phyloP scores from a whole-genome alignment of 441 rosid species.

The Gossypium armourianum region DNA sequence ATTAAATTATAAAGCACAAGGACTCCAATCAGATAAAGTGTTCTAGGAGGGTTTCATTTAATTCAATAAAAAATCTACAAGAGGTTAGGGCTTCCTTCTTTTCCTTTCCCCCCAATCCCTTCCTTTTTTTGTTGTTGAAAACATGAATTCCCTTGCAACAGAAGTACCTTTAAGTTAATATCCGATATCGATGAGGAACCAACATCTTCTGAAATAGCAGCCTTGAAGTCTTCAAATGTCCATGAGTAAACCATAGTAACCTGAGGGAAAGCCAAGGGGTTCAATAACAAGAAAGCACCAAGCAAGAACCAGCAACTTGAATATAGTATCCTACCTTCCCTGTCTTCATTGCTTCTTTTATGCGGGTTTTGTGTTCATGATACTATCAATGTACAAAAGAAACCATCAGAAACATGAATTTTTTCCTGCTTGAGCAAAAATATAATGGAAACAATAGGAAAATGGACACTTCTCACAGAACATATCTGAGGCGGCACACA shows the following conservation, averaged over 20 bases:
- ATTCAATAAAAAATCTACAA: not conserved
- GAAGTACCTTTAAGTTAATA: constrained; percentile 58
- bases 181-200: constrained; percentile 47
- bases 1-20: not conserved
- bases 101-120: not conserved
- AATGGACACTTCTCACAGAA: not conserved
- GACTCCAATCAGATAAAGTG: not conserved
- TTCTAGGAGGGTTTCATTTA: not conserved
- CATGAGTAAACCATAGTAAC: constrained; percentile 44
- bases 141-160: not conserved
- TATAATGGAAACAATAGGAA: not conserved
- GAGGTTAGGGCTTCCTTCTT: not conserved
- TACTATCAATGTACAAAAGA: constrained; percentile 36
- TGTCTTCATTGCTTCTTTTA: constrained; percentile 69
- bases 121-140: not conserved
- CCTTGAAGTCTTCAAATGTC: constrained; percentile 71
- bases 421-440: constrained; percentile 6
- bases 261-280: constrained; percentile 28
- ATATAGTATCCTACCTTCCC: constrained; percentile 44
- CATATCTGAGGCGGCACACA: constrained; percentile 16
- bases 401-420: constrained; percentile 11
- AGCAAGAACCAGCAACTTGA: not conserved
- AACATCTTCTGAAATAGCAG: constrained; percentile 45
- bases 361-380: constrained; percentile 60
- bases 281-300: constrained; percentile 12